Conservation (phyloP, 148 eudicot species). For the Diospyros lotus region DNA sequence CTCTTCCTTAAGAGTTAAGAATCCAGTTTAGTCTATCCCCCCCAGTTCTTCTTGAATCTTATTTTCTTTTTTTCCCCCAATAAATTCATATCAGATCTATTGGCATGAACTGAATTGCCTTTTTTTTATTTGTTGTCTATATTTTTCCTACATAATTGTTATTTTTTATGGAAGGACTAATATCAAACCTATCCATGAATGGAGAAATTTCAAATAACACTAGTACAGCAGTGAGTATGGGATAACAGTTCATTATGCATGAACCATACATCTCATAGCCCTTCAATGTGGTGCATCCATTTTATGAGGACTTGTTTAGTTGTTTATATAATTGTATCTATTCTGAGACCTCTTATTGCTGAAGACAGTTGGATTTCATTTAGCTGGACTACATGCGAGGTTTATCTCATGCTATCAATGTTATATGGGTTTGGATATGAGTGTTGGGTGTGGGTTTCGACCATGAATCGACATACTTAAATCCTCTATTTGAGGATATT, state of each 20-base stretch:
- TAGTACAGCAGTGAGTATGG: constrained; percentile 11
- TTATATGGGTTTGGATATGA: neutral
- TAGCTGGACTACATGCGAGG: neutral
- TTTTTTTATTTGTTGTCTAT: neutral
- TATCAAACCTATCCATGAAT: constrained; percentile 1
- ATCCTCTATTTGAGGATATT: no score
- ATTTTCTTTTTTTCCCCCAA: no score
- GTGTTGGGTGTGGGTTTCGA: no score
- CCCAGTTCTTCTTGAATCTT: no score
- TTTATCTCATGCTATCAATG: neutral
- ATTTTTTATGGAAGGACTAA: constrained; percentile 13
- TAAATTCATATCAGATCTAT: neutral
- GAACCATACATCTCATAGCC: neutral
- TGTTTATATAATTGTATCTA: neutral
- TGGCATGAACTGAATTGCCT: neutral
- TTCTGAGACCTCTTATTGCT: neutral
- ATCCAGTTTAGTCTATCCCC: no score
- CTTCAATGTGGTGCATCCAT: constrained; percentile 1
- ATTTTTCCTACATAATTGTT: neutral
- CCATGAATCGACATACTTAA: no score
- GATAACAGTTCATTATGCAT: neutral
- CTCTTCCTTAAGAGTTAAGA: no score
- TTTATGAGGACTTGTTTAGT: neutral
- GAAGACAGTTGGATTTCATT: neutral
- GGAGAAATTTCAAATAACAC: neutral